Base-by-base conservation (phyloP, 192 early-diverging fungal genomes). In the Entomortierella chlamydospora region DNA sequence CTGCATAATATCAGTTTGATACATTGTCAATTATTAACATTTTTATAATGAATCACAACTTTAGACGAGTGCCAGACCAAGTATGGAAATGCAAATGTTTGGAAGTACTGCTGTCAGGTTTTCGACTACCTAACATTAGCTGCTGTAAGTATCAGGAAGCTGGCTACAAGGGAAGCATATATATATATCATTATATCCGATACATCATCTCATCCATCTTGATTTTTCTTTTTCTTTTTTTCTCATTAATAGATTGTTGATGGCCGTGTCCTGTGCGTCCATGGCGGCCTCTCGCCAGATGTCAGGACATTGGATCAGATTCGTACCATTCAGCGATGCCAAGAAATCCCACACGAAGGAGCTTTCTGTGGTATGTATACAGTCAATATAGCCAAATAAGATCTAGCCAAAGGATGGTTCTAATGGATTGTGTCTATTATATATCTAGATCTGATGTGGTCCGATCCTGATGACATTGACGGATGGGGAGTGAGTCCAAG, bases 261-360 rank as follows among this genome's bases (percentile, higher is more conserved):
- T 83, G 95, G 95, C 3, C 84, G 91, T n/a, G 91, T 97, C 26
- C 80, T 97, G 26, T 97, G 95, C 81, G 95, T 97, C 33, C 95
- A 97, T 83, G 95, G 95, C 64, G 95, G 95, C 31, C 86, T 97
- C 23, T 97, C 95, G 9, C 95, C 95, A 10, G 95, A 97, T 84
- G 93, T 97, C 58, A 86, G 95, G 68, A 96, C 95, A 43, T 81
- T 97, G 73, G 95, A 97, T 82, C 95, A 97, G 73, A 95, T 97
- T 56, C 85, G 95, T 61, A 97, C 94, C n/a, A 96, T 97, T 66
- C 95, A 96, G 74, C 83, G 95, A n/a, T 91, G 92, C 69, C 95
- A 97, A 70, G 95, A 97, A 81, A 94, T 97, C 71, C 95, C 95
- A 56, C 95, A 97, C 67, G 95, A 97, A 70, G 95, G 96, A 28